Conservation (phyloP, 2,329 filamentous ascomycete genomes). For the Aspergillus pseudotamarii region DNA sequence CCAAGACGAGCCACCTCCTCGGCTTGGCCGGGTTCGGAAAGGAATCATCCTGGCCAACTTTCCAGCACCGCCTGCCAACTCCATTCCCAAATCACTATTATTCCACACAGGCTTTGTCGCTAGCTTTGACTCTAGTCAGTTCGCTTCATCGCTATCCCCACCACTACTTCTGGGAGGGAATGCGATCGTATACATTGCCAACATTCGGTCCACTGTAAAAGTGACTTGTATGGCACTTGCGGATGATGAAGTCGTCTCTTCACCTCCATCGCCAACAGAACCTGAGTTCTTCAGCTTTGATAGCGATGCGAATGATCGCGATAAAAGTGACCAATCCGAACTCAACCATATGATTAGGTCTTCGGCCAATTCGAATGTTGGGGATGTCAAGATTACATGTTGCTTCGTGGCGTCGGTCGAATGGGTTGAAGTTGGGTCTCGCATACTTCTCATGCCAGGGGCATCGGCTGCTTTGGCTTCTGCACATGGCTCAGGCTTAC, state of each 20-base stretch:
- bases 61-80: conserved; percentile 55
- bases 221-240: conserved; percentile 60
- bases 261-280: conserved; percentile 35
- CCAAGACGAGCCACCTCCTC: conserved; percentile 26
- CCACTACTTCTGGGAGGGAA: conserved; percentile 58
- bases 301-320: conserved; percentile 30
- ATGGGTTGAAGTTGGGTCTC: conserved; percentile 60
- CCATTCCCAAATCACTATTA: conserved; percentile 23
- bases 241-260: conserved; percentile 32
- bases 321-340: conserved; percentile 21
- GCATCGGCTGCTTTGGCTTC: conserved; percentile 53
- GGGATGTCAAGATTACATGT: conserved; percentile 54
- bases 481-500: conserved; percentile 49
- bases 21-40: conserved; percentile 60
- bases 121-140: conserved; percentile 66
- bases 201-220: conserved; percentile 78
- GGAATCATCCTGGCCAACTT: conserved; percentile 79
- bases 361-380: conserved; percentile 23
- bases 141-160: conserved; percentile 44
- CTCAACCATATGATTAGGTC: conserved; percentile 32
- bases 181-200: conserved; percentile 81
- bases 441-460: conserved; percentile 62
- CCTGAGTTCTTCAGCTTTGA: conserved; percentile 50
- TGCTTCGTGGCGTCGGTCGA: conserved; percentile 61
- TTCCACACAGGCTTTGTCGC: conserved; percentile 71